These are phyloP conservation scores for Suillus discolor DNA, from an alignment of 768 basidiomycete genomes.

Conservation along the genomic window DNA sequence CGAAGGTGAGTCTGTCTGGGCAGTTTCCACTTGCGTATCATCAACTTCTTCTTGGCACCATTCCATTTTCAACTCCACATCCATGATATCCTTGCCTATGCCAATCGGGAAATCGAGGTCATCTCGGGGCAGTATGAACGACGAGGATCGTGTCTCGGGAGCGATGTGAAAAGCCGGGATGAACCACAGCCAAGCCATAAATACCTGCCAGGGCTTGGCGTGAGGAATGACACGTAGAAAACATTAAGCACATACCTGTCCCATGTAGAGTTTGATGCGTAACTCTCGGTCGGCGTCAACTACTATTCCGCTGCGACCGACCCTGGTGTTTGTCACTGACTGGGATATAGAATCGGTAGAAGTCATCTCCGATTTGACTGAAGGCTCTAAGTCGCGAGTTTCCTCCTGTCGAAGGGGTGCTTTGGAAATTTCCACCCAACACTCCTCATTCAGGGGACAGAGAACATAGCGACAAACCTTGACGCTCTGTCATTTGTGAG, in stretches of 20 bases:
- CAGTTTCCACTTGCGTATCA: neutral
- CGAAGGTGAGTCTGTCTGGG: neutral
- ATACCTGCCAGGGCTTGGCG: slow-evolving; percentile 44
- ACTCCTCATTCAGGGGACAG: slow-evolving; percentile 45
- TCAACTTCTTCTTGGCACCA: slow-evolving; percentile 34
- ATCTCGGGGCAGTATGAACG: slow-evolving; percentile 51
- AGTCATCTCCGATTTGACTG: neutral
- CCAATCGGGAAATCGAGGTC: slow-evolving; percentile 83
- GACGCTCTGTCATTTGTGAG: slow-evolving; percentile 35
- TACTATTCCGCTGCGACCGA: slow-evolving; percentile 45
- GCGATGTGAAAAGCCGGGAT: slow-evolving; percentile 83
- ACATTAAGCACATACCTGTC: slow-evolving; percentile 48
- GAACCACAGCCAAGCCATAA: slow-evolving; percentile 87
- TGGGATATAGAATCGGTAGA: neutral
- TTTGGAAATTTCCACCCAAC: slow-evolving; percentile 43
- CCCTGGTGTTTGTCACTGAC: slow-evolving; percentile 16
- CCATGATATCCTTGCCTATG: slow-evolving; percentile 64
- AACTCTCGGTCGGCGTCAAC: slow-evolving; percentile 71
- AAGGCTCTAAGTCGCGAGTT: neutral
- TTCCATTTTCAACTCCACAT: slow-evolving; percentile 65
- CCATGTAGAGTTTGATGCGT: slow-evolving; percentile 71
- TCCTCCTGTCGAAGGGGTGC: slow-evolving; percentile 26
- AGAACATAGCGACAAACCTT: slow-evolving; percentile 49
- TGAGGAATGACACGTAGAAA: slow-evolving; percentile 3
- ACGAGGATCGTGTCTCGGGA: slow-evolving; percentile 41